Evolutionary conservation across 2,329 filamentous ascomycete species (phyloP).

Genomic region (Ceratocystis huliohia): DNA sequence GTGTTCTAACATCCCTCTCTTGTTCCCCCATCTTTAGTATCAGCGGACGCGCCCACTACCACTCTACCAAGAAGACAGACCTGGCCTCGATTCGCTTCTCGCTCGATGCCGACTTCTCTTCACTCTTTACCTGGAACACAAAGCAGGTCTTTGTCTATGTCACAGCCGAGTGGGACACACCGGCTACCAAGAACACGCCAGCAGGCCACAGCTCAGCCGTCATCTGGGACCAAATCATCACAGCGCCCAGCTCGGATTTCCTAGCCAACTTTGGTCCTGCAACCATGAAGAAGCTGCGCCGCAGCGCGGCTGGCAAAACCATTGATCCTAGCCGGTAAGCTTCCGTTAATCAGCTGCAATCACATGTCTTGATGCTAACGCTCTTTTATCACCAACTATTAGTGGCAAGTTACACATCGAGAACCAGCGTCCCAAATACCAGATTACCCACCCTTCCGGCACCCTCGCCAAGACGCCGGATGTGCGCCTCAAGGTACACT

Average conservation of each 20-base stretch:
- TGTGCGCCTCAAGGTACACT: slow-evolving; percentile 70
- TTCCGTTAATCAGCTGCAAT: neutral
- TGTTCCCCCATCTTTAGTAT: slow-evolving; percentile 40
- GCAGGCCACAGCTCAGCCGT: slow-evolving; percentile 49
- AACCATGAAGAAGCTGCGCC: slow-evolving; percentile 49
- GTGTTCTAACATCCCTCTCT: neutral
- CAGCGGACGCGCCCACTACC: slow-evolving; percentile 90
- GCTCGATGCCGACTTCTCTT: slow-evolving; percentile 77
- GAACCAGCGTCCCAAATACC: slow-evolving; percentile 89
- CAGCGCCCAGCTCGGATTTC: slow-evolving; percentile 53
- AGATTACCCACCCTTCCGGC: slow-evolving; percentile 80
- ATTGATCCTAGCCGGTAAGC: slow-evolving; percentile 45
- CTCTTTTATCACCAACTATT: neutral
- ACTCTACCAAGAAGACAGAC: slow-evolving; percentile 82
- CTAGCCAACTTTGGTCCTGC: slow-evolving; percentile 47
- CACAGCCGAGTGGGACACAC: slow-evolving; percentile 56
- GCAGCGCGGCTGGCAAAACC: slow-evolving; percentile 46
- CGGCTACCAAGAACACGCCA: slow-evolving; percentile 25
- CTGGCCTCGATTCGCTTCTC: slow-evolving; percentile 92
- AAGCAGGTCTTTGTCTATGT: slow-evolving; percentile 97
- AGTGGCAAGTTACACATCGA: slow-evolving; percentile 64
- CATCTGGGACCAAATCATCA: slow-evolving; percentile 94
- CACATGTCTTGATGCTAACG: neutral
- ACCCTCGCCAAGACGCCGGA: slow-evolving; percentile 61
- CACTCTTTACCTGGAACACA: slow-evolving; percentile 98